Percentiles rank a stretch among this genome's conserved stretches.
Evolutionary conservation across 2,329 filamentous ascomycete species (phyloP).

Genomic region (Aspergillus floridensis): DNA sequence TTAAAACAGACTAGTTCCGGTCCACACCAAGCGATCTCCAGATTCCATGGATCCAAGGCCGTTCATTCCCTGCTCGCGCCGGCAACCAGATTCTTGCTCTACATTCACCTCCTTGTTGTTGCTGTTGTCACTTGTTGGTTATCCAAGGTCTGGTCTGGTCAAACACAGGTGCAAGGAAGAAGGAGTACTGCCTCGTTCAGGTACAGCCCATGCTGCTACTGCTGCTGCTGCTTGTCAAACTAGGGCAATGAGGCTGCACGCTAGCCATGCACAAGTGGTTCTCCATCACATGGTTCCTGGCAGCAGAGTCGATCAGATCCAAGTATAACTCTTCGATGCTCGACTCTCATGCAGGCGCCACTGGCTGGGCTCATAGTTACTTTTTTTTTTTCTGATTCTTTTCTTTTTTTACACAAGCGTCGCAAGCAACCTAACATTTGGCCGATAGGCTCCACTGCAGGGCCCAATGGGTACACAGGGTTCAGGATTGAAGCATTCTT

Average conservation of each 20-base stretch:
- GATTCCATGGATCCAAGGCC: background rate
- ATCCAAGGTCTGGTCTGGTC: background rate
- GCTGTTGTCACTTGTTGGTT: background rate
- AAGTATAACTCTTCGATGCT: constrained; percentile 5
- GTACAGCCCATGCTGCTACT: background rate
- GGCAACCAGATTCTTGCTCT: constrained; percentile 5
- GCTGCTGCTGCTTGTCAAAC: background rate
- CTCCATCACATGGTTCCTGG: constrained; percentile 2
- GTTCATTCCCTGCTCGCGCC: background rate
- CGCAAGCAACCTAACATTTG: background rate
- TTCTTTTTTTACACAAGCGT: background rate
- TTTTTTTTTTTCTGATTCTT: no score
- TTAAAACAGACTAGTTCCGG: background rate
- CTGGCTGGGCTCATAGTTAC: background rate
- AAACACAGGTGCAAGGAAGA: no score
- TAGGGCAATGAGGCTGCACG: background rate
- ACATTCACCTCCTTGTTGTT: background rate
- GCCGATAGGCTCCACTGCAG: background rate
- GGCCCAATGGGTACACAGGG: background rate
- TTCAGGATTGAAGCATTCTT: constrained; percentile 3
- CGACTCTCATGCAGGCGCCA: constrained; percentile 2
- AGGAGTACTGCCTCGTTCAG: background rate
- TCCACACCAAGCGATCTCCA: background rate
- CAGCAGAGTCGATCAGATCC: background rate
- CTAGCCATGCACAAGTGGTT: background rate